Evolutionary conservation across 176 grass and related monocot genomes (phyloP).

Genomic region (Oryza rufipogon): DNA sequence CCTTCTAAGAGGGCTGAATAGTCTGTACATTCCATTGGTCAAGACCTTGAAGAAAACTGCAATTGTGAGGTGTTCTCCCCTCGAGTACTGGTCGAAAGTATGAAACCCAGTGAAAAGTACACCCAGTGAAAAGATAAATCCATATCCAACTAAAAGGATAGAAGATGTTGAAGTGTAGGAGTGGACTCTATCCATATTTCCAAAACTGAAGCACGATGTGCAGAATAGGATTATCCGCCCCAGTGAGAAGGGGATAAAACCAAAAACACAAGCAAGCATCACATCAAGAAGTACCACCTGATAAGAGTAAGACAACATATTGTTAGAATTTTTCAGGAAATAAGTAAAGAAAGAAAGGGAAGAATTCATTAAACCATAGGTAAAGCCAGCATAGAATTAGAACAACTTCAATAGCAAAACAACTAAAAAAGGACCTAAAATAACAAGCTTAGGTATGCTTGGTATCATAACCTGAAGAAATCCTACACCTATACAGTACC

Average conservation of each 20-base stretch:
- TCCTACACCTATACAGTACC: not conserved
- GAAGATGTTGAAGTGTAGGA: slow-evolving; percentile 17
- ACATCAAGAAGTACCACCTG: slow-evolving; percentile 40
- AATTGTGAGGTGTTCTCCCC: slow-evolving; percentile 22
- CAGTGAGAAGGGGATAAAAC: slow-evolving; percentile 41
- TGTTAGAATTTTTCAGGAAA: slow-evolving; percentile 4
- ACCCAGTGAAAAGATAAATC: not conserved
- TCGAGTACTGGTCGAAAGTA: slow-evolving; percentile 24
- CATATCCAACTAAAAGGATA: slow-evolving; percentile 41
- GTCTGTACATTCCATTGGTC: not conserved
- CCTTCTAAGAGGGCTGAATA: slow-evolving; percentile 31
- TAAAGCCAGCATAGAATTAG: not conserved
- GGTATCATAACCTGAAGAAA: slow-evolving; percentile 10
- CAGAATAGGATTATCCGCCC: slow-evolving; percentile 35
- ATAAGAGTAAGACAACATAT: not conserved
- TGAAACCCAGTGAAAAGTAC: slow-evolving; percentile 13
- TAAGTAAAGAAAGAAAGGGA: not conserved
- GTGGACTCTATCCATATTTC: slow-evolving; percentile 4
- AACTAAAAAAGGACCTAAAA: not conserved
- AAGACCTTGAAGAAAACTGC: slow-evolving; percentile 17
- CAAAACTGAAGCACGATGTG: slow-evolving; percentile 9
- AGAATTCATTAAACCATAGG: not conserved
- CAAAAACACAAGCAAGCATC: slow-evolving; percentile 25
- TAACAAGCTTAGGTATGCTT: not conserved
- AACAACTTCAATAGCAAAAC: not conserved